Conservation (phyloP, 768 basidiomycete species). For the Leccinum ochraceum region DNA sequence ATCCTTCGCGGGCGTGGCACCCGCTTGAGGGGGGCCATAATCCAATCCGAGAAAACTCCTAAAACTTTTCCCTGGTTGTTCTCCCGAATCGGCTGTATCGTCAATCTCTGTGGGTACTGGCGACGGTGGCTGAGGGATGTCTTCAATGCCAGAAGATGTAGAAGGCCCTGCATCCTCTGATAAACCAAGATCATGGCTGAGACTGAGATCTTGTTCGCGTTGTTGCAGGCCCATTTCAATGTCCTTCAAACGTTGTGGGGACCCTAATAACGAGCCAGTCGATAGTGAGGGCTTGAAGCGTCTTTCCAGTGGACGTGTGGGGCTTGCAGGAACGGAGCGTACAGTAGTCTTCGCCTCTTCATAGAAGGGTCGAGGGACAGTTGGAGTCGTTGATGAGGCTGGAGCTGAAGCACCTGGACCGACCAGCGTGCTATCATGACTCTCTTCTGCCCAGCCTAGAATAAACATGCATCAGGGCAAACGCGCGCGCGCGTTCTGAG, state of each 20-base stretch:
- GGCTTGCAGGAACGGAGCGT: conserved; percentile 2
- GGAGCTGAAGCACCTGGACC: neutral
- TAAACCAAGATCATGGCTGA: conserved; percentile 8
- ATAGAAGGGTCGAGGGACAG: neutral
- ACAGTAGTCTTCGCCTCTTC: neutral
- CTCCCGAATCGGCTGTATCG: conserved; percentile 17
- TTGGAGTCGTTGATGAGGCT: neutral
- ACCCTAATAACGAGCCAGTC: conserved; percentile 1
- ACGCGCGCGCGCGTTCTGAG: neutral
- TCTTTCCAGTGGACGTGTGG: neutral
- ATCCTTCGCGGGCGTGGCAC: neutral
- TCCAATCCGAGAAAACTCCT: conserved; percentile 29
- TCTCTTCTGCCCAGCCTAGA: conserved; percentile 38
- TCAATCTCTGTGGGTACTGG: conserved; percentile 29
- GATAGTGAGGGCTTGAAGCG: neutral
- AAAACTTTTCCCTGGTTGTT: conserved; percentile 11
- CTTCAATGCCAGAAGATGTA: neutral
- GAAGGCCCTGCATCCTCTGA: conserved; percentile 8
- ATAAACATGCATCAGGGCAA: neutral
- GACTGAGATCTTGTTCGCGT: conserved; percentile 16
- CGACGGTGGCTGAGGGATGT: conserved; percentile 26
- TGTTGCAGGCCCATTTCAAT: conserved; percentile 22
- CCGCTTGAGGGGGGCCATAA: conserved; percentile 11
- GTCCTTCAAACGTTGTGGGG: conserved; percentile 14
- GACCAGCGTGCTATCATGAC: neutral